phyloP scores from a whole-genome alignment of 495 filamentous ascomycete genomes.

The Aspergillus bridgeri region DNA sequence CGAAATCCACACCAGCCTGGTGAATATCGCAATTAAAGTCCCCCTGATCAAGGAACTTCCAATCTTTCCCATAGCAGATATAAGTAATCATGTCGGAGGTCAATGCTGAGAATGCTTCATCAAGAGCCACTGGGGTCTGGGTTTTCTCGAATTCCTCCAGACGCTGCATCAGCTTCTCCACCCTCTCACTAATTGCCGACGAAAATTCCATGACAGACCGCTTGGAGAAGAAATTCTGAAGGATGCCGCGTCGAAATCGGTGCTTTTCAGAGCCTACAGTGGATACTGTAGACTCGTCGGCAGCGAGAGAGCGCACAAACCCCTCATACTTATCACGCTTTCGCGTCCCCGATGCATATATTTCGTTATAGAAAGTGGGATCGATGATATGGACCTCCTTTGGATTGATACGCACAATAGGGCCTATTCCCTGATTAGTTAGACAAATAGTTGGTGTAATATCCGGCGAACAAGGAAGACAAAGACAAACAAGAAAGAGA shows the following conservation, averaged over 20 bases:
- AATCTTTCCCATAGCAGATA: constrained; percentile 40
- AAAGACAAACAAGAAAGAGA: too few species aligned
- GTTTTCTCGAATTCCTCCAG: constrained; percentile 27
- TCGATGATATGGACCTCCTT: constrained; percentile 39
- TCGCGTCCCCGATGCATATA: constrained; percentile 27
- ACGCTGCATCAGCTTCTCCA: constrained; percentile 34
- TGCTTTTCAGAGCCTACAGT: constrained; percentile 49
- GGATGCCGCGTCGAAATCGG: constrained; percentile 36
- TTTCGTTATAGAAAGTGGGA: constrained; percentile 34
- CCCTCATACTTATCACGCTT: constrained; percentile 38
- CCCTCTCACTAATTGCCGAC: constrained; percentile 41
- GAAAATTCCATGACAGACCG: constrained; percentile 38
- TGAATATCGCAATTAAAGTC: constrained; percentile 22
- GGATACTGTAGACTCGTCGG: constrained; percentile 34
- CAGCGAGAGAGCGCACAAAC: constrained; percentile 22
- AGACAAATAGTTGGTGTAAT: not conserved
- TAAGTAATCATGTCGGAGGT: constrained; percentile 43
- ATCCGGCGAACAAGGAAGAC: too few species aligned
- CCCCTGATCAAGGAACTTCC: constrained; percentile 24
- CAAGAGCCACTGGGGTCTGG: constrained; percentile 24
- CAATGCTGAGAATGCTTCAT: constrained; percentile 36
- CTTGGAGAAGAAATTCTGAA: constrained; percentile 53
- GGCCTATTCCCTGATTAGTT: constrained; percentile 25
- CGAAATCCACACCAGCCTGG: constrained; percentile 17
- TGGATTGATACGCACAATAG: constrained; percentile 42